Evolutionary conservation across 2,329 filamentous ascomycete species (phyloP).

Genomic region (Madurella mycetomatis): DNA sequence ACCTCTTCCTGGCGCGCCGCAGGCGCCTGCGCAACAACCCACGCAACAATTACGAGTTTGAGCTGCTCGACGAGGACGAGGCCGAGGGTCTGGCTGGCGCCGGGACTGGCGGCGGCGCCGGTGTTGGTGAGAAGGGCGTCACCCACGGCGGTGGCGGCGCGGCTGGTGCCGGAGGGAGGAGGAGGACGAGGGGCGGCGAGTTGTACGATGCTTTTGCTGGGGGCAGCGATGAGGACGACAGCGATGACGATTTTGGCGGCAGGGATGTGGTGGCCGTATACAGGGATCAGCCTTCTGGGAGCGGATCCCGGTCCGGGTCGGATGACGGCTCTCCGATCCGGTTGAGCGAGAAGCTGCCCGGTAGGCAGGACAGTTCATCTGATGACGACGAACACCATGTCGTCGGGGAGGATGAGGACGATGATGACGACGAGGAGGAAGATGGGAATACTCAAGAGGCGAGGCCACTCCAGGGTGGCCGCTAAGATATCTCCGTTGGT

Average conservation of each 20-base stretch:
- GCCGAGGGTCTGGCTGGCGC: constrained; percentile 46
- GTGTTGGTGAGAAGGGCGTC: constrained; percentile 38
- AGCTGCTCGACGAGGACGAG: constrained; percentile 82
- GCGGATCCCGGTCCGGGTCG: constrained; percentile 10
- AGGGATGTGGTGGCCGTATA: constrained; percentile 42
- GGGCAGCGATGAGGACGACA: constrained; percentile 73
- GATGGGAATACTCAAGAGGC: constrained; percentile 9
- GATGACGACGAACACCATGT: constrained; percentile 45
- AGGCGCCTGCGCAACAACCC: constrained; percentile 69
- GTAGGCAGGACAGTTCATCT: constrained; percentile 26
- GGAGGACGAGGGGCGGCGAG: constrained; percentile 69
- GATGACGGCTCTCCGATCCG: constrained; percentile 17
- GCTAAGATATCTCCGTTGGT: not conserved
- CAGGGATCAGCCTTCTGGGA: constrained; percentile 26
- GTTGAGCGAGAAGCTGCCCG: constrained; percentile 29
- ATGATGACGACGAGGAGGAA: constrained; percentile 23
- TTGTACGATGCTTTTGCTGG: constrained; percentile 97
- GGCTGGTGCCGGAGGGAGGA: constrained; percentile 43
- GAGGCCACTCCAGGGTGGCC: constrained; percentile 18
- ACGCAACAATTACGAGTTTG: constrained; percentile 87
- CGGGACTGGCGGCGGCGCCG: not conserved
- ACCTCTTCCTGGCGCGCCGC: constrained; percentile 74
- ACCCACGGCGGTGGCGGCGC: constrained; percentile 23
- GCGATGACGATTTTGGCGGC: constrained; percentile 39
- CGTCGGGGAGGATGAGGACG: constrained; percentile 43